Evolutionary conservation across 768 basidiomycete species (phyloP), one percentile per base, ranked within the genome.

Genomic region (Phanerodontia chrysosporium): DNA sequence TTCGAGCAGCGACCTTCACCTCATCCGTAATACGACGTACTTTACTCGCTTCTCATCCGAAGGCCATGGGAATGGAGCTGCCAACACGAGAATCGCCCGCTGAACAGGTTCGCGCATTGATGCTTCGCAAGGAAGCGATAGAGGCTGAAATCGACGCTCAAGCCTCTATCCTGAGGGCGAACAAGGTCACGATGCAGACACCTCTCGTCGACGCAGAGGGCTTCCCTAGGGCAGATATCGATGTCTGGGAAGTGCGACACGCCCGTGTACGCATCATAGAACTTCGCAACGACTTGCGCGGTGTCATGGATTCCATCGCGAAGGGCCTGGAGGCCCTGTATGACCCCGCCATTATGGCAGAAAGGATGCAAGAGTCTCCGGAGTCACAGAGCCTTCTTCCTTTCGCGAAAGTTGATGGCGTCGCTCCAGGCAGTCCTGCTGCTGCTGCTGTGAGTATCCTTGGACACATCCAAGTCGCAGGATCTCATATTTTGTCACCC

Each of bases 181-280:
- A 92, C 66, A 73, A 79, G 44, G 80, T 80, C 30, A 85, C 81
- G 1, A 82, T 93, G 77, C 73, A 82, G 25, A 83, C 89, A 0
- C 85, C 91, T 0, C 82, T 98, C 32, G 82, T 97, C 49, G 94
- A 97, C 68, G 62, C 76, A 0, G 90, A 97, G 54, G 96, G 96
- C 7, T 98, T 92, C 72, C 95, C 95, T 0, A 81, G 93, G 14
- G 84, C 83, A 14, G 89, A 96, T 73, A 81, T 98, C 61, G 91
- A 95, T 64, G 78, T 96, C 18, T 91, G 84, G 68, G 85, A 87
- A 12, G 86, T 95, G 21, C 79, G 92, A 24, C 75, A 76, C 49
- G 90, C 92, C 13, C 81, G 93, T 54, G 80, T 86, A 29, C 79
- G 89, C 51, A 83, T 95, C n/a, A 85, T 90, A 53, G 83, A 90